Base-by-base conservation (phyloP, 2,329 filamentous ascomycete species). In the Zasmidium citrigriseum region DNA sequence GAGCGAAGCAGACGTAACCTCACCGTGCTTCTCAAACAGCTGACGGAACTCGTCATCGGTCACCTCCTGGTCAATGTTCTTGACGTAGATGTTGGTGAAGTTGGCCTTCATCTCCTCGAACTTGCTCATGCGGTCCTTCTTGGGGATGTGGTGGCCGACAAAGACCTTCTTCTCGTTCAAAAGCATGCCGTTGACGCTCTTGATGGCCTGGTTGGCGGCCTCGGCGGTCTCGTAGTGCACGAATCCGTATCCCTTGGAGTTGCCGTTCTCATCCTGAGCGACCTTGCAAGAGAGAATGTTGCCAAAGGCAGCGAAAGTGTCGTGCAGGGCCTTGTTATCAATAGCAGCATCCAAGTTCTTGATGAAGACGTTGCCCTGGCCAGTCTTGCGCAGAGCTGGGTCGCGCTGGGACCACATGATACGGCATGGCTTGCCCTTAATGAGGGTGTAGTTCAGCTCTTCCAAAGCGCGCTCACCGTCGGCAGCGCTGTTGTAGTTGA, bases 61-160 rank as follows among this genome's bases (percentile, higher is more conserved):
- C 64, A 89, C 90, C 50, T 97, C 93, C 34, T 81, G 73, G 71
- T 88, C 86, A 70, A 99, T 89, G 83, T 99, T 99, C 88, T 99
- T 99, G 82, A 99, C 91, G 82, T 99, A 99, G 79, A 99, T 88
- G 78, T 99, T 99, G 83, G 95, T 99, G 86, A 96, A 99, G 85
- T 99, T 99, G 78, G 95, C 95, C 89, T 99, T 99, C 93, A 99
- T 99, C 85, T 99, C 95, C 83, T 99, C 95, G 71, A 98, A 98
- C 83, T 99, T 99, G 91, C 91, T 96, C 86, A 98, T 95, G 72
- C 95, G 93, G 76, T 99, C 95, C 86, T 98, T 98, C 89, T 98
- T 98, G 77, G 95, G 93, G 73, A 99, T 98, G 82, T 99, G 95
- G 81, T 97, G 93, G 66, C 95, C 95, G 69, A 99, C 95, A 71